Evolutionary conservation across 208 protist genomes (phyloP).

Genomic region (Novymonas esmeraldas): DNA sequence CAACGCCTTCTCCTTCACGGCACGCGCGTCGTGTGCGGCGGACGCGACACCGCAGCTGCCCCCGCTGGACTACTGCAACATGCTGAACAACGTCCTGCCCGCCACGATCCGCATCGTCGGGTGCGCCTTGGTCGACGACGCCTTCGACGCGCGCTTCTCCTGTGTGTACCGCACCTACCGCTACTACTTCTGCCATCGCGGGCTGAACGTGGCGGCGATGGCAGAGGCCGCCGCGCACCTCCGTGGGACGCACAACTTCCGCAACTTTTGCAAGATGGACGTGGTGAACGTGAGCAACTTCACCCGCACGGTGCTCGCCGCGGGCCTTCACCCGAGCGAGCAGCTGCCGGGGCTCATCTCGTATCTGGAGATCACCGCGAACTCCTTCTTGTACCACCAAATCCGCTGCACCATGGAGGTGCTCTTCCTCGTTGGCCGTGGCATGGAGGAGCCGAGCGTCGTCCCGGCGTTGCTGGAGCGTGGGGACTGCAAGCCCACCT

Average conservation of each 20-base stretch:
- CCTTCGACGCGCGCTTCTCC: constrained; percentile 94
- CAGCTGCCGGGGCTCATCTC: constrained; percentile 69
- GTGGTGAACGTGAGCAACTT: constrained; percentile 93
- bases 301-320: constrained; percentile 69
- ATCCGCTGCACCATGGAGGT: constrained; percentile 96
- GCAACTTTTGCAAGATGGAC: constrained; percentile 98
- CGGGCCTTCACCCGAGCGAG: constrained; percentile 59
- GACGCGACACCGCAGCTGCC: constrained; percentile 36
- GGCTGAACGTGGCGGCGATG: constrained; percentile 91
- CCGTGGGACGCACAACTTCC: constrained; percentile 96
- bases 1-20: constrained; percentile 76
- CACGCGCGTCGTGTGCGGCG: constrained; percentile 58
- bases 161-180: constrained; percentile 91
- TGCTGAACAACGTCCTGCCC: constrained; percentile 96
- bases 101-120: constrained; percentile 94
- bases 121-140: constrained; percentile 87
- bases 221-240: constrained; percentile 77
- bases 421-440: constrained; percentile 88
- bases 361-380: constrained; percentile 91
- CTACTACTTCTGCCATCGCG: constrained; percentile 91
- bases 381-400: constrained; percentile 97
- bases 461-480: constrained; percentile 62
- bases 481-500: constrained; percentile 79
- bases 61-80: constrained; percentile 92
- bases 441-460: constrained; percentile 64